phyloP scores from a whole-genome alignment of 805 yeast genomes.

The Candida anglica region DNA sequence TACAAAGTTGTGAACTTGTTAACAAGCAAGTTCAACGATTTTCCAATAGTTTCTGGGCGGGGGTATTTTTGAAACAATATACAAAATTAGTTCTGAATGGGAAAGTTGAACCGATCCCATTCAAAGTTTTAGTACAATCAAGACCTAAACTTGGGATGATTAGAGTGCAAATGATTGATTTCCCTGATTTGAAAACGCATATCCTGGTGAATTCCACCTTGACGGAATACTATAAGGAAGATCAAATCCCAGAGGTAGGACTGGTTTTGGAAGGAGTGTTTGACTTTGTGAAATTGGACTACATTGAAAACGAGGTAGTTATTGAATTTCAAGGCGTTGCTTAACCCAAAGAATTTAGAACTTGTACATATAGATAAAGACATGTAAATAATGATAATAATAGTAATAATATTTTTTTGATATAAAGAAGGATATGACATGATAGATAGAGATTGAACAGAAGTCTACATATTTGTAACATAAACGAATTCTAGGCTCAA shows the following conservation, averaged over 20 bases:
- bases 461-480: no score
- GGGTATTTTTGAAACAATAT: slow-evolving; percentile 28
- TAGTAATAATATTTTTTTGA: no score
- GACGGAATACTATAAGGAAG: slow-evolving; percentile 14
- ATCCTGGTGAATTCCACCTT: slow-evolving; percentile 17
- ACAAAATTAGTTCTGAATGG: slow-evolving; percentile 13
- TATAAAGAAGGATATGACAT: no score
- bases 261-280: slow-evolving; percentile 15
- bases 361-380: neutral
- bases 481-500: no score
- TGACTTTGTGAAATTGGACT: slow-evolving; percentile 24
- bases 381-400: no score
- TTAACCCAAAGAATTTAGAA: neutral
- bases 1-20: slow-evolving; percentile 28
- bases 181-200: slow-evolving; percentile 17
- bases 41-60: slow-evolving; percentile 34
- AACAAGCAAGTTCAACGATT: slow-evolving; percentile 19
- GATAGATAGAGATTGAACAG: no score
- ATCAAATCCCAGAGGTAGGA: slow-evolving; percentile 19
- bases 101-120: slow-evolving; percentile 15
- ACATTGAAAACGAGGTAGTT: slow-evolving; percentile 30
- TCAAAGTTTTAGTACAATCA: slow-evolving; percentile 18
- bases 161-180: slow-evolving; percentile 22
- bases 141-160: slow-evolving; percentile 21
- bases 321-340: slow-evolving; percentile 5